Evolutionary conservation across 345 rosid species (phyloP), one percentile per base, ranked within the genome.

Genomic region (Lumnitzera racemosa): DNA sequence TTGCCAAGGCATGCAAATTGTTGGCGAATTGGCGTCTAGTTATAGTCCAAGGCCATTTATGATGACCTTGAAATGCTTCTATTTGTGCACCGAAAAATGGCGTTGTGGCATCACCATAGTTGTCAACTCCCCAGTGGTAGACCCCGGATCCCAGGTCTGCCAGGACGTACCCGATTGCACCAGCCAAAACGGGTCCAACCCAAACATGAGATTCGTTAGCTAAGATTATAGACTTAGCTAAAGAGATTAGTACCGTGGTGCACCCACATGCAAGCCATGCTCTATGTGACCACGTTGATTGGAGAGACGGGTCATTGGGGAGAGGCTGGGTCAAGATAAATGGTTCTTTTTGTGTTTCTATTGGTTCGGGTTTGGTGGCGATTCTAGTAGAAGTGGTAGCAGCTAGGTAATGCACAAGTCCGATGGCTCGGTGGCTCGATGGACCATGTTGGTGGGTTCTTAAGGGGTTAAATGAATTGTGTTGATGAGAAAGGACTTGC

Each of bases 81-180:
- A 89, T 89, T 58, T 92, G 98, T 14, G 74, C 1, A 46, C 98
- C 91, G 11, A 92, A 82, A 12, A 89, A 3, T 0, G 87, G 91
- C 4, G 95, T 89, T 0, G 88, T 79, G 25, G 62, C 88, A 61
- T 78, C 87, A 0, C 98, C 98, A 5, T 87, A 89, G 68, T 92
- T 92, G 61, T 89, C 98, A 0, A 83, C 85, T 24, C 90, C 94
- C 98, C 98, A 92, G 48, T 92, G 98, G 79, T 89, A 92, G 16
- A 89, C 80, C 29, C 96, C 96, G 2, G 96, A 87, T 51, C 90
- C 87, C 3, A 92, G 80, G 70, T 92, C 98, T 16, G 94, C 94
- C 15, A 84, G 66, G 67, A 87, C 48, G 63, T 89, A 92, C 3
- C 96, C 96, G 29, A 77, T 54, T 52, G 64, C 80, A 56, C 90